Percentiles rank a stretch among this genome's conserved stretches.
phyloP scores from a whole-genome alignment of 805 yeast species.

The Suhomyces canberraensis region DNA sequence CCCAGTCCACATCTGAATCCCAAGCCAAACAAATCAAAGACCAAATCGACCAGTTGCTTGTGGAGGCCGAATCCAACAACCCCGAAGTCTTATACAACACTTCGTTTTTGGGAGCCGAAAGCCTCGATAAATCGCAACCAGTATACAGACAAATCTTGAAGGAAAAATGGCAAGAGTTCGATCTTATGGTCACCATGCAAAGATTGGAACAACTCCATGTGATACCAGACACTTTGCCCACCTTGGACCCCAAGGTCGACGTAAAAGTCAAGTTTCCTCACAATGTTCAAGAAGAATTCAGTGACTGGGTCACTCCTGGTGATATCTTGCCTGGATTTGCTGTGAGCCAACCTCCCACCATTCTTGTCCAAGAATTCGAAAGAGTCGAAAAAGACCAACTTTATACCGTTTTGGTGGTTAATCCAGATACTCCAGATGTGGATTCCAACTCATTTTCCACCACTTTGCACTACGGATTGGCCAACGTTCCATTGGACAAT shows the following conservation, averaged over 20 bases:
- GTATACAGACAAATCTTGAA: conserved; percentile 71
- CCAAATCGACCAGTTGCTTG: conserved; percentile 31
- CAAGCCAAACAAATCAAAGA: conserved; percentile 9
- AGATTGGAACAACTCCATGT: conserved; percentile 80
- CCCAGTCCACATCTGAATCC: conserved; percentile 15
- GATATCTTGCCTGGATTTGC: conserved; percentile 66
- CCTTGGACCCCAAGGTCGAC: conserved; percentile 76
- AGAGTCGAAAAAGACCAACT: conserved; percentile 44
- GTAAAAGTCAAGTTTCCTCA: conserved; percentile 75
- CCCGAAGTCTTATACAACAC: conserved; percentile 83
- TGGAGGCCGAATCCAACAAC: conserved; percentile 67
- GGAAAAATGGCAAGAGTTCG: conserved; percentile 68
- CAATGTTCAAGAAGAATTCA: conserved; percentile 49
- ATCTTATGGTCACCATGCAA: conserved; percentile 82
- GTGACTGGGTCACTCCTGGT: conserved; percentile 80
- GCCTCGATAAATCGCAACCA: conserved; percentile 67
- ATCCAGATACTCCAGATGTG: conserved; percentile 88
- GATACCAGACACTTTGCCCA: conserved; percentile 93
- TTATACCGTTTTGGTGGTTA: conserved; percentile 78
- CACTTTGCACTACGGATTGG: conserved; percentile 72
- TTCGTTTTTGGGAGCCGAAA: conserved; percentile 39
- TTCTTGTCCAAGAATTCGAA: conserved; percentile 72
- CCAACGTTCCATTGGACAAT: conserved; percentile 60
- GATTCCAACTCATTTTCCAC: conserved; percentile 65
- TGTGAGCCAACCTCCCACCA: conserved; percentile 71